These are phyloP conservation scores for Xylaria sp. DNA, from an alignment of 2,329 filamentous ascomycete species.

Conservation along the genomic window DNA sequence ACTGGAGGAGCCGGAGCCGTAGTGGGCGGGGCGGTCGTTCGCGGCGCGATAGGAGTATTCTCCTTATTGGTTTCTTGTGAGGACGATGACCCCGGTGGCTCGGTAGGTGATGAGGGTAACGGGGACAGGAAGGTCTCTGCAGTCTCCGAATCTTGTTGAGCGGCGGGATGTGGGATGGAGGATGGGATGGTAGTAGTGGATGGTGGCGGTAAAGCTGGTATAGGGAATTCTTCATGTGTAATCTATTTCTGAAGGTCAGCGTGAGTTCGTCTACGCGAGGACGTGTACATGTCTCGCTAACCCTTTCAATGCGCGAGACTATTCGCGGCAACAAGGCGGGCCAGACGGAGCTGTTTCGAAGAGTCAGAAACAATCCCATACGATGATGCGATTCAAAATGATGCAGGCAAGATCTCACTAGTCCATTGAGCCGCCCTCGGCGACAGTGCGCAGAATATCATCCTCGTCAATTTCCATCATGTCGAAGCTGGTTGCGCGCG, in stretches of 20 bases:
- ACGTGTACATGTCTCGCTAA: constrained; percentile 28
- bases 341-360: constrained; percentile 41
- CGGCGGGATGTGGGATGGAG: constrained; percentile 41
- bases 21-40: constrained; percentile 40
- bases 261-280: background rate
- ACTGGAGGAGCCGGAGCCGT: constrained; percentile 40
- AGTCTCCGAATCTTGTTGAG: constrained; percentile 40
- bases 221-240: constrained; percentile 73
- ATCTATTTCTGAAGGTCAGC: constrained; percentile 56
- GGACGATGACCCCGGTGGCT: constrained; percentile 40
- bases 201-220: constrained; percentile 57
- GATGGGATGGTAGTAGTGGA: constrained; percentile 28
- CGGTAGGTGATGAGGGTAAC: constrained; percentile 48
- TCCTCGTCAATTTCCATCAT: constrained; percentile 63
- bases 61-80: constrained; percentile 70
- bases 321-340: constrained; percentile 42
- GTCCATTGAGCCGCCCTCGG: constrained; percentile 56
- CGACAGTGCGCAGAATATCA: constrained; percentile 51
- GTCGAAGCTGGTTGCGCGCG: constrained; percentile 15
- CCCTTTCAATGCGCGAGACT: constrained; percentile 53
- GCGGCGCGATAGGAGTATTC: constrained; percentile 48
- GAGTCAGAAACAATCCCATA: constrained; percentile 17
- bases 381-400: constrained; percentile 1
- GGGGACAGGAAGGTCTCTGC: constrained; percentile 49
- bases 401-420: constrained; percentile 47